Percentiles rank a stretch among this genome's conserved stretches.
These are phyloP conservation scores for Brettanomyces nanus DNA, from an alignment of 805 yeast species.

Conservation along the genomic window DNA sequence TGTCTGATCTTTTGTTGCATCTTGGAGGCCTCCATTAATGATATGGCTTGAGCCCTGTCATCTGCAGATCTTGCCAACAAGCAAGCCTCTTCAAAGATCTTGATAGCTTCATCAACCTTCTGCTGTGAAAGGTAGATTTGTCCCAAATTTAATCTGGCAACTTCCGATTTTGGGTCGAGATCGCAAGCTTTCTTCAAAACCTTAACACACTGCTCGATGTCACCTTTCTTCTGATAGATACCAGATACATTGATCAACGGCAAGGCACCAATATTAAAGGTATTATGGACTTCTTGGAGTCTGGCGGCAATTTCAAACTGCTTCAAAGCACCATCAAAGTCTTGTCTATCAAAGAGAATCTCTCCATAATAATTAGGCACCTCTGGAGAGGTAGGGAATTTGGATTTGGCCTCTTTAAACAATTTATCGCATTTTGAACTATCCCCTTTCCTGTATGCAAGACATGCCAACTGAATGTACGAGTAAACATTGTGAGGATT, in stretches of 20 bases:
- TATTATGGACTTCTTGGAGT: conserved; percentile 63
- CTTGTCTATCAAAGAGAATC: conserved; percentile 75
- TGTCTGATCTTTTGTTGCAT: conserved; percentile 72
- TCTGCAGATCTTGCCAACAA: conserved; percentile 73
- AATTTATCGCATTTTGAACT: conserved; percentile 48
- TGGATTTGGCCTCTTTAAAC: conserved; percentile 61
- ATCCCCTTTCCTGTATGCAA: conserved; percentile 72
- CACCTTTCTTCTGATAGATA: conserved; percentile 47
- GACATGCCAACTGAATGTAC: conserved; percentile 87
- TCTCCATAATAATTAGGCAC: conserved; percentile 95
- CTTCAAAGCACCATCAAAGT: conserved; percentile 60
- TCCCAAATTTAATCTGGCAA: conserved; percentile 85
- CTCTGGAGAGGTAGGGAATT: conserved; percentile 83
- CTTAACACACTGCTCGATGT: conserved; percentile 50
- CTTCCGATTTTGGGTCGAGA: conserved; percentile 81
- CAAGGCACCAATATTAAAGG: conserved; percentile 74
- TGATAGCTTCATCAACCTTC: conserved; percentile 72
- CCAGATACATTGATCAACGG: conserved; percentile 90
- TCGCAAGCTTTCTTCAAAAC: conserved; percentile 69
- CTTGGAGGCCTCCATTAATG: conserved; percentile 88
- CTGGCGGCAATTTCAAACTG: conserved; percentile 83
- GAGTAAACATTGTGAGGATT: conserved; percentile 76
- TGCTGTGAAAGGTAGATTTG: conserved; percentile 83
- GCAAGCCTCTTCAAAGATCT: conserved; percentile 75
- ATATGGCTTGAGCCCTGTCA: conserved; percentile 85